phyloP scores from a whole-genome alignment of 441 rosid species.

The Capsella rubella region DNA sequence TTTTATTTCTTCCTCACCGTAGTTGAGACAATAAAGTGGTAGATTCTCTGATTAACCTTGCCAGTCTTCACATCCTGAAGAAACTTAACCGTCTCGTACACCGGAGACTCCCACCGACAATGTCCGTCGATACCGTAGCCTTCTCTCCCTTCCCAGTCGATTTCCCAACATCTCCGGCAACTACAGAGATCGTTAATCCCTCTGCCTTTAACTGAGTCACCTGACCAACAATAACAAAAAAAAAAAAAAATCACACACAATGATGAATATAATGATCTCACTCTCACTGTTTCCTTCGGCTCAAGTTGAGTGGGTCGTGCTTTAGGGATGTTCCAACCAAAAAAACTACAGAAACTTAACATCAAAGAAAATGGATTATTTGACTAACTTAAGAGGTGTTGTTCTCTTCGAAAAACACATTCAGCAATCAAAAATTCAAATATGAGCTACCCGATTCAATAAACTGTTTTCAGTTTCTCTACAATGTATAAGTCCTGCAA shows the following conservation, averaged over 20 bases:
- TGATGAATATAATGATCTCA: neutral
- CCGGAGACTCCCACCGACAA: conserved; percentile 70
- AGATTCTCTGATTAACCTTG: conserved; percentile 57
- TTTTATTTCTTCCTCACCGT: conserved; percentile 40
- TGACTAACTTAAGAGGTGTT: too few relatives aligned
- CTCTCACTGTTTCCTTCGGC: too few relatives aligned
- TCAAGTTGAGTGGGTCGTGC: too few relatives aligned
- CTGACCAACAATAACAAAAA: conserved; percentile 42
- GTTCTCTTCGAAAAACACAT: too few relatives aligned
- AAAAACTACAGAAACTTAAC: too few relatives aligned
- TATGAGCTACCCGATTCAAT: too few relatives aligned
- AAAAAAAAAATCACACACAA: conserved; percentile 14
- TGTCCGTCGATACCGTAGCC: conserved; percentile 54
- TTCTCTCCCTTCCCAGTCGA: conserved; percentile 58
- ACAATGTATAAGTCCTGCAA: too few relatives aligned
- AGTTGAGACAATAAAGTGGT: conserved; percentile 61
- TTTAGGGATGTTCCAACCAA: too few relatives aligned
- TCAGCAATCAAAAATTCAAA: too few relatives aligned
- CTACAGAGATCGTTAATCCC: conserved; percentile 57
- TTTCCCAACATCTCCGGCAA: conserved; percentile 72
- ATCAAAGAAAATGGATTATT: too few relatives aligned
- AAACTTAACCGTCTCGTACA: conserved; percentile 60
- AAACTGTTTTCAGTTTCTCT: too few relatives aligned
- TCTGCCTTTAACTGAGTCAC: conserved; percentile 62
- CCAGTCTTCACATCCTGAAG: conserved; percentile 56